Base-by-base conservation (phyloP, 2,329 filamentous ascomycete species). In the Allantophomopsis lycopodina region DNA sequence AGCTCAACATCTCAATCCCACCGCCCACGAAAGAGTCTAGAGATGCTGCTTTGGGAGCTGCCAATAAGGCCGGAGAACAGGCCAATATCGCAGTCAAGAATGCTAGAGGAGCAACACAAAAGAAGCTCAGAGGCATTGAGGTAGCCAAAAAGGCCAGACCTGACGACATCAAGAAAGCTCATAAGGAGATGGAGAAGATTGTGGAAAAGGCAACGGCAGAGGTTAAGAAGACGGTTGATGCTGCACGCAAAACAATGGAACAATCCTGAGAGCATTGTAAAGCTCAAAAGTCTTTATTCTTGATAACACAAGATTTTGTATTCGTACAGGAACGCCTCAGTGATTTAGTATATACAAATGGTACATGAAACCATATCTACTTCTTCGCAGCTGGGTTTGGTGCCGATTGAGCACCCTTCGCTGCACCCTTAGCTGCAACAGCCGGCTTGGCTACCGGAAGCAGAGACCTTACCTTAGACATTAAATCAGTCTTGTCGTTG, bases 11-110 rank as follows among this genome's bases (percentile, higher is more conserved):
- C 14, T 65, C 68, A 15, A 64, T 76, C 17, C 71, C 71, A 1
- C 69, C 72, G 5, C 69, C 71, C 0, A 76, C 71, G 0, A 71
- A 68, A 37, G 71, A 75, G 45, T 63, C 65, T n/a, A 59, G 68
- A 18, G 60, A 63, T 42, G 38, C 46, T 17, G 50, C 52, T n/a
- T 42, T 56, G 5, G 45, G 45, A 15, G 46, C 49, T 7, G 55
- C 55, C 17, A 49, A 41, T n/a, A 55, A 53, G 38, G 50, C 50
- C 2, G 56, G 57, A 5, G 55, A 59, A 35, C 48, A 43, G 28
- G 53, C 56, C 1, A 50, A 44, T 33, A 36, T 42, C 5, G 52
- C 41, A 2, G 40, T 61, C 5, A 52, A 50, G 35, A 50, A 46
- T 40, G 53, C 54, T 10, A 54, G 59, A 42, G 53, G 44, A 40